Evolutionary conservation across 176 grass and related monocot genomes (phyloP).

Genomic region (Ensete ventricosum): DNA sequence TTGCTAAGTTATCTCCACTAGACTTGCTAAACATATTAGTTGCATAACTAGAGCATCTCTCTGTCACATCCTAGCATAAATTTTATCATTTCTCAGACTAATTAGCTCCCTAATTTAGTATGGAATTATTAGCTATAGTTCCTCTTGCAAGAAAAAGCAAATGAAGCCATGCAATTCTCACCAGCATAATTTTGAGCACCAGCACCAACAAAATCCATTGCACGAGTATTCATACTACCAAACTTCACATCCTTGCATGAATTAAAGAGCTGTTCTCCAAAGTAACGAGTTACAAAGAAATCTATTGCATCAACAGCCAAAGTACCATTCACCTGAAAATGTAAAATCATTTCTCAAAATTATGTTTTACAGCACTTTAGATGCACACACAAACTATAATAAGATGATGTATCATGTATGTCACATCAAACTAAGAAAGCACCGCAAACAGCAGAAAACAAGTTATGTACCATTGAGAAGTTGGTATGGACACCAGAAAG

Average conservation of each 20-base stretch:
- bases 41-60: not conserved
- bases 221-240: slow-evolving; percentile 78
- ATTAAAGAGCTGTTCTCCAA: slow-evolving; percentile 69
- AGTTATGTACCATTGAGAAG: not conserved
- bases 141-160: not conserved
- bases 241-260: slow-evolving; percentile 99
- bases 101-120: not conserved
- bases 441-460: not conserved
- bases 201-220: slow-evolving; percentile 95
- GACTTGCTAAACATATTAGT: not conserved
- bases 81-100: not conserved
- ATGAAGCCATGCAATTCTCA: slow-evolving; percentile 12
- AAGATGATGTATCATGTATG: too few species aligned
- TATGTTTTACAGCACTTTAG: slow-evolving; percentile 11
- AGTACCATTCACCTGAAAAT: slow-evolving; percentile 64
- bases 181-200: slow-evolving; percentile 79
- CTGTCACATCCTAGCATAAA: not conserved
- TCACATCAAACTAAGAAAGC: not conserved
- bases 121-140: not conserved
- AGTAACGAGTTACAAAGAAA: slow-evolving; percentile 60
- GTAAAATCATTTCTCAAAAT: slow-evolving; percentile 13
- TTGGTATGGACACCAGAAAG: not conserved
- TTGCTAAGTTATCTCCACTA: not conserved
- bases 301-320: slow-evolving; percentile 66
- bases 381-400: not conserved